phyloP scores from a whole-genome alignment of 805 yeast species.

The Wickerhamomyces silvicola region DNA sequence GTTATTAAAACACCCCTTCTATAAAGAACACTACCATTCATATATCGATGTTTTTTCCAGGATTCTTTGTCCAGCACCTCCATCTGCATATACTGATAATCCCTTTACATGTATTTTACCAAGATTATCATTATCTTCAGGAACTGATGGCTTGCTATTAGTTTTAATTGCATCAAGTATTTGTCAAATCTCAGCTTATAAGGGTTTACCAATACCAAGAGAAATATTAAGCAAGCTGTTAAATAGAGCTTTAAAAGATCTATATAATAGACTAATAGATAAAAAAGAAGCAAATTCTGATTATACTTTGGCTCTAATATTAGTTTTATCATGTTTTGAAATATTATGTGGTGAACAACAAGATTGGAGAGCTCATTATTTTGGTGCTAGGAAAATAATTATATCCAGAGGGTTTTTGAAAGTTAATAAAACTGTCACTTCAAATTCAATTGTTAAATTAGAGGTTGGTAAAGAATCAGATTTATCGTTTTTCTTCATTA shows the following conservation, averaged over 20 bases:
- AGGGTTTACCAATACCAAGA: conserved; percentile 19
- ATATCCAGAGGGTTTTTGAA: conserved; percentile 41
- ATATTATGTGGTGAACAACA: conserved; percentile 36
- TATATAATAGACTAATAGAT: conserved; percentile 44
- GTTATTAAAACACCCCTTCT: conserved; percentile 50
- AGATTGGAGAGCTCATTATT: conserved; percentile 57
- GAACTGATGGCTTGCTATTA: conserved; percentile 48
- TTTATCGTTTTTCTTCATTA: conserved; percentile 43
- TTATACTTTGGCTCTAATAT: conserved; percentile 54
- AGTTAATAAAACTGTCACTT: conserved; percentile 17
- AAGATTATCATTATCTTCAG: conserved; percentile 55
- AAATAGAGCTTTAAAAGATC: conserved; percentile 50
- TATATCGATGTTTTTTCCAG: conserved; percentile 56
- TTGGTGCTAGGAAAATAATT: conserved; percentile 63
- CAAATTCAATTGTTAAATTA: conserved; percentile 9
- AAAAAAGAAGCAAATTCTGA: conserved; percentile 53
- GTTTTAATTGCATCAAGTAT: conserved; percentile 48
- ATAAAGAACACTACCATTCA: conserved; percentile 55
- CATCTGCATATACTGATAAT: conserved; percentile 44
- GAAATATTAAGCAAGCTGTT: conserved; percentile 46
- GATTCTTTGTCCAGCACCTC: conserved; percentile 61
- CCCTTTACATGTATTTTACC: conserved; percentile 66
- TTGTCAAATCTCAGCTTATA: conserved; percentile 27
- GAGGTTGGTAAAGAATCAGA: conserved; percentile 14
- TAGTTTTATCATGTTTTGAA: conserved; percentile 54